Evolutionary conservation across 2,329 filamentous ascomycete species (phyloP), one percentile per base, ranked within the genome.

Genomic region (Daldinia eschscholtzii): DNA sequence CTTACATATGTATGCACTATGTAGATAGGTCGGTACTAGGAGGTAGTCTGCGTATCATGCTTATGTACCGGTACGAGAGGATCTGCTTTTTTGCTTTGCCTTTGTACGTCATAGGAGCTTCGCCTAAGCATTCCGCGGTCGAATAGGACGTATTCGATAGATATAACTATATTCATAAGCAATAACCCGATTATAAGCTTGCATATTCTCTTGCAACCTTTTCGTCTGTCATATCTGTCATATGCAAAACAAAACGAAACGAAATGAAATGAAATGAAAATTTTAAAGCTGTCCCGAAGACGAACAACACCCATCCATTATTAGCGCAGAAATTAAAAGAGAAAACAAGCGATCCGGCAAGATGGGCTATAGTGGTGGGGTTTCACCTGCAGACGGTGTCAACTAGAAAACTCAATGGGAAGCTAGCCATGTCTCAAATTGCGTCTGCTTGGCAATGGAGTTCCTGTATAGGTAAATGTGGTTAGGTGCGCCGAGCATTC

Each of bases 21-120:
- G 23, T 50, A 26, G 12, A 15, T 26, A 13, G n/a, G 10, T 52
- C 20, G 18, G 18, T 20, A 23, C n/a, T n/a, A n/a, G n/a, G n/a
- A n/a, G n/a, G n/a, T 39, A 35, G 10, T 42, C 7, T 42, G 39
- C 42, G 20, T 48, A 48, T 18, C 23, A 15, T 48, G 44, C 5
- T n/a, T 50, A 37, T 23, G 33, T 55, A 55, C 18, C 30, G 15
- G 28, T 48, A 39, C 26, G 18, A 2, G 9, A 30, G 10, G 46
- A 61, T 61, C 39, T 58, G 50, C 44, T 46, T 13, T 9, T 7
- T 12, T 10, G 13, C 59, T 53, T 57, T 61, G 35, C 59, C 28
- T 66, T 57, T 20, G 18, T 61, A 68, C 68, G 68, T 71, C 68
- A 68, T 71, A 68, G 42, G 30, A 30, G 37, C 46, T 46, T 64